Evolutionary conservation across 345 rosid genomes (phyloP).

Genomic region (Citrus sp.): DNA sequence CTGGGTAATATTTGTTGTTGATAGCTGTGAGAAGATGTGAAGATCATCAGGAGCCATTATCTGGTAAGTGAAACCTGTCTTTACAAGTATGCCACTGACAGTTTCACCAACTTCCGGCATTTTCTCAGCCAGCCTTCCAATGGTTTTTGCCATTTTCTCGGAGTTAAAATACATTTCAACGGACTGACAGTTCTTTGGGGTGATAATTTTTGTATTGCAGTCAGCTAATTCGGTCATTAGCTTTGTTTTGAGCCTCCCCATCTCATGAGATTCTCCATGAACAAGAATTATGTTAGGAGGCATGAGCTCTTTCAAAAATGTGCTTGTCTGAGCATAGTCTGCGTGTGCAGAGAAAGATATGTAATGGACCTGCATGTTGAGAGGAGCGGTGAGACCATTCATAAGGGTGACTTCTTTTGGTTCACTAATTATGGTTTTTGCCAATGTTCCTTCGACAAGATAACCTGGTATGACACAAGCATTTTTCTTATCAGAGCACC

Average conservation of each 20-base stretch:
- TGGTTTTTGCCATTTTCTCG: conserved; percentile 89
- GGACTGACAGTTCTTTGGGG: conserved; percentile 91
- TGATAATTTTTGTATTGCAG: conserved; percentile 73
- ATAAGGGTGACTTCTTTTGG: conserved; percentile 92
- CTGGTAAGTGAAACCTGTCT: conserved; percentile 93
- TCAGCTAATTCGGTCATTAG: conserved; percentile 72
- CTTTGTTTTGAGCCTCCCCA: conserved; percentile 93
- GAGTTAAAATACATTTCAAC: conserved; percentile 84
- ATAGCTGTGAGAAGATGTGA: conserved; percentile 89
- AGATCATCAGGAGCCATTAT: conserved; percentile 98
- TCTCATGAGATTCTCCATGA: conserved; percentile 89
- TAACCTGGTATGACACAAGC: conserved; percentile 86
- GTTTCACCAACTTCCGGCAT: conserved; percentile 79
- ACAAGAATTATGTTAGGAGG: conserved; percentile 95
- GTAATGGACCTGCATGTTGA: conserved; percentile 89
- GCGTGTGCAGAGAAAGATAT: conserved; percentile 96
- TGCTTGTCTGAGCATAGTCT: conserved; percentile 95
- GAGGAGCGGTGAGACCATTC: conserved; percentile 89
- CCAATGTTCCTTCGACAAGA: conserved; percentile 78
- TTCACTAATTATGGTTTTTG: conserved; percentile 79
- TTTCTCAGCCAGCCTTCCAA: conserved; percentile 79
- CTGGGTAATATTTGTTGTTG: conserved; percentile 77
- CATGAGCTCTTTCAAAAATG: conserved; percentile 84
- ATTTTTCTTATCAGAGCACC: conserved; percentile 92
- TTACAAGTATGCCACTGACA: conserved; percentile 78